Conservation (phyloP, 345 rosid genomes). For the Draba incana region DNA sequence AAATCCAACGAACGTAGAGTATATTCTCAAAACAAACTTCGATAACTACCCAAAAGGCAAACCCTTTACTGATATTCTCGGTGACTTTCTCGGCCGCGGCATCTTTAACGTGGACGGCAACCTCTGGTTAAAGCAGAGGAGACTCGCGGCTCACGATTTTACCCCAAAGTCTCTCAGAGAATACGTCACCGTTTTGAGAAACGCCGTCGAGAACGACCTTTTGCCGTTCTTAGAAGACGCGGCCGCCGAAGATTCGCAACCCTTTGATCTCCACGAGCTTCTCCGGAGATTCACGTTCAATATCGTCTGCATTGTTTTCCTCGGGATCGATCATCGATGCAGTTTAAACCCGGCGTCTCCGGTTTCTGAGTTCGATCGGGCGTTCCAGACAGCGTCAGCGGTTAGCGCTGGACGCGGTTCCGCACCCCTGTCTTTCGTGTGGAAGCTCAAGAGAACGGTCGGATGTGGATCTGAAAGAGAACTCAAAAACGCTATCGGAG, state of each 20-base stretch:
- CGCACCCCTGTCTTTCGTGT: constrained; percentile 51
- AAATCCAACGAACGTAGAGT: constrained; percentile 72
- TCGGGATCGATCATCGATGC: constrained; percentile 57
- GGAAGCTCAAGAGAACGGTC: constrained; percentile 68
- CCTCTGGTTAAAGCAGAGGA: constrained; percentile 64
- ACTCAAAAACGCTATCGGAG: constrained; percentile 51
- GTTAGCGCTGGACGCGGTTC: constrained; percentile 62
- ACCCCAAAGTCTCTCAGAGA: constrained; percentile 50
- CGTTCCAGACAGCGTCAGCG: constrained; percentile 62
- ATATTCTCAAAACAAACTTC: constrained; percentile 82
- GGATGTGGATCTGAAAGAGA: constrained; percentile 60
- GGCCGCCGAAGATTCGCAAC: constrained; percentile 26
- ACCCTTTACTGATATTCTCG: constrained; percentile 82
- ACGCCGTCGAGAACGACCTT: constrained; percentile 51
- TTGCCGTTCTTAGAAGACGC: constrained; percentile 54
- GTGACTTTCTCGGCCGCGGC: constrained; percentile 78
- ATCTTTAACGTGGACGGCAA: constrained; percentile 73
- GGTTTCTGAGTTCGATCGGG: constrained; percentile 43
- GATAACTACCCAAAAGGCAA: constrained; percentile 83
- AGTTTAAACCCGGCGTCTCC: constrained; percentile 46
- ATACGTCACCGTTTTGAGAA: constrained; percentile 42
- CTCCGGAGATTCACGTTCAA: constrained; percentile 59
- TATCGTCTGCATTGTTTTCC: constrained; percentile 51
- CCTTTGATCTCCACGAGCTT: constrained; percentile 62
- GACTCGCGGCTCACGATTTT: constrained; percentile 56